Base-by-base conservation (phyloP, 192 early-diverging fungal genomes). In the Coemansia sp. region DNA sequence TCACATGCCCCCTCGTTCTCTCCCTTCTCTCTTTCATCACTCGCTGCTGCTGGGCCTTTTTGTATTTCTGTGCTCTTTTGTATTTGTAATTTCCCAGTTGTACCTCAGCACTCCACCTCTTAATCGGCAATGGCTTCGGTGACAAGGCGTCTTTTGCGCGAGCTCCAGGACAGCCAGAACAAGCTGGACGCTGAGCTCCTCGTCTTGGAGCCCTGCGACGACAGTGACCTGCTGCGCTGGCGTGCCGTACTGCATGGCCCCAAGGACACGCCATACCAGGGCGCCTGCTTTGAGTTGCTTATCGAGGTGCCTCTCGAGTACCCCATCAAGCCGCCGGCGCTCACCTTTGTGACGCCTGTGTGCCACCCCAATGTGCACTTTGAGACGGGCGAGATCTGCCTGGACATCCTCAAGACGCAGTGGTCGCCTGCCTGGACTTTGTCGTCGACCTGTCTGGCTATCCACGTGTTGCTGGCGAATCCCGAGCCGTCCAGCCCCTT, bases 381-480 rank as follows among this genome's bases (percentile, higher is more conserved):
- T 44, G 71, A 92, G 81, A 93, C 91, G 0, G 96, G 96, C 15
- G 93, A 97, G 64, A 97, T 98, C 46, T 98, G 96, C 50, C 77
- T 98, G 45, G 96, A 98, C 75, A 83, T 98, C 28, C 78, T 98
- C 29, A 94, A 93, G 54, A 78, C 88, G 22, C 87, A 86, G 46
- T 98, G 96, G 96, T 87, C 88, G 29, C 96, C 96, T 9, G 87
- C 92, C 14, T 98, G 92, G 92, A 97, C 92, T 27, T 81, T 98
- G 15, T 72, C 88, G 28, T 89, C 91, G 4, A 84, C 89, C 0
- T 85, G 89, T 48, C 54, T 90, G 26, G 94, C 94, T 26, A 86
- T 98, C 22, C 81, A 80, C 19, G 78, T 89, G 23, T 78, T 98
- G 28, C 64, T 98, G n/a, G 82, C 82, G 37, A 81, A 83, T 43